Base-by-base conservation (phyloP, 2,329 filamentous ascomycete genomes). In the Nemania serpens region DNA sequence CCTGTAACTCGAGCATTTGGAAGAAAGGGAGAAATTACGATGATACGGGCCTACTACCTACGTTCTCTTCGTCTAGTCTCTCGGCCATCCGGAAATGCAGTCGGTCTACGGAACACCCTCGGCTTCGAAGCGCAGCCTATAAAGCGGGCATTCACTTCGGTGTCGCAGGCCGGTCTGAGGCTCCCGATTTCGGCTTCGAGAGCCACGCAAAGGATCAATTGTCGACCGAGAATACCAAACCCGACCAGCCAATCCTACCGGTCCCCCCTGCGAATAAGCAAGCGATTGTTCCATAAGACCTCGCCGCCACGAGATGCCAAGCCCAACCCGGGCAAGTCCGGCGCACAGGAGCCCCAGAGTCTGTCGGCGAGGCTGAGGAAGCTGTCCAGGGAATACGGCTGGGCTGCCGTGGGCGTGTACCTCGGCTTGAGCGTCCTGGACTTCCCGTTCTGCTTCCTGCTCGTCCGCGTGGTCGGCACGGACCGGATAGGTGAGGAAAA, bases 401-500 rank as follows among this genome's bases (percentile, higher is more conserved):
- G 93, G 92, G 85, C 91, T 3, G 93, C 93, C 1, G 77, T 97
- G 5, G 94, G 93, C n/a, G 91, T 99, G 13, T 99, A 99, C 76
- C 76, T 97, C 11, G 82, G 82, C 1, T 78, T 99, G 56, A 93
- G 91, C 43, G 89, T 91, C 39, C 78, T 97, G 53, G 95, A 99
- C 77, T 96, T 98, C 67, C 95, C 95, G 0, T 91, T 98, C 74
- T 98, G 94, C 78, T 99, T 97, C 78, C 77, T 96, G 56, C 86
- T 95, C 10, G 95, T 99, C 48, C 85, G 89, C 59, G 79, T 88
- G 54, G 83, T 97, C 1, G 95, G 95, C 15, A 91, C 91, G 0
- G 95, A 99, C 25, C 85, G 85, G 57, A 95, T 99, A 70, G 93
- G 92, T 82, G 76, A 79, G 79, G n/a, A 81, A n/a, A 20, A 42